These are phyloP conservation scores for Fusarium bulbicola DNA, from an alignment of 2,329 filamentous ascomycete genomes.

Conservation along the genomic window DNA sequence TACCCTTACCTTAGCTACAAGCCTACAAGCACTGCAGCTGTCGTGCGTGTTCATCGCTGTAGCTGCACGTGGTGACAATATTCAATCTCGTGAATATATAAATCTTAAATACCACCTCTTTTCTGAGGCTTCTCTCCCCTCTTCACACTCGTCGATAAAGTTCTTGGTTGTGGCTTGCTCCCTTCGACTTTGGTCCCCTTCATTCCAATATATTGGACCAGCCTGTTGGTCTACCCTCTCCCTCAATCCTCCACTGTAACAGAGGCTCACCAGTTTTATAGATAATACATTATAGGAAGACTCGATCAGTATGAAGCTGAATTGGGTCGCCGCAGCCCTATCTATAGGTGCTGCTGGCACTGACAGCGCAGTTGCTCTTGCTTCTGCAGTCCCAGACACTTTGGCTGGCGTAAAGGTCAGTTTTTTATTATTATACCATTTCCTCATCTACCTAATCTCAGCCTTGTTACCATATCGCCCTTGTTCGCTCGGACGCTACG, in stretches of 20 bases:
- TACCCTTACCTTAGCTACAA: not conserved
- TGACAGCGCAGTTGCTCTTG: slow-evolving; percentile 35
- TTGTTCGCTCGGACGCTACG: not conserved
- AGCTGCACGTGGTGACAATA: not conserved
- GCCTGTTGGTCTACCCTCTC: not conserved
- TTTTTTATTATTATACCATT: not conserved
- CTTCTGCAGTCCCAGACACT: slow-evolving; percentile 7
- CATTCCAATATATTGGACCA: slow-evolving; percentile 28
- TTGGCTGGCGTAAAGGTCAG: slow-evolving; percentile 26
- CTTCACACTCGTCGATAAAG: not conserved
- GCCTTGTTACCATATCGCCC: not conserved
- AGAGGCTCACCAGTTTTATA: not conserved
- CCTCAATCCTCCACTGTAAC: not conserved
- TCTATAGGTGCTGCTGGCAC: slow-evolving; percentile 44
- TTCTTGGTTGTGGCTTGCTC: not conserved
- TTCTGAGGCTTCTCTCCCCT: not conserved
- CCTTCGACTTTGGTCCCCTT: not conserved
- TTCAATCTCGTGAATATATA: slow-evolving; percentile 6
- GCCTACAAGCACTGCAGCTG: not conserved
- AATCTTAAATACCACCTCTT: not conserved
- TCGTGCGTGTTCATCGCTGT: not conserved
- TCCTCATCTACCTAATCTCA: not conserved
- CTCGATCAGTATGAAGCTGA: slow-evolving; percentile 47
- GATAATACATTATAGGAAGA: not conserved
- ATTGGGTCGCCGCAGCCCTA: slow-evolving; percentile 44